phyloP scores from a whole-genome alignment of 2,329 filamentous ascomycete genomes.

The Diaporthe eres region DNA sequence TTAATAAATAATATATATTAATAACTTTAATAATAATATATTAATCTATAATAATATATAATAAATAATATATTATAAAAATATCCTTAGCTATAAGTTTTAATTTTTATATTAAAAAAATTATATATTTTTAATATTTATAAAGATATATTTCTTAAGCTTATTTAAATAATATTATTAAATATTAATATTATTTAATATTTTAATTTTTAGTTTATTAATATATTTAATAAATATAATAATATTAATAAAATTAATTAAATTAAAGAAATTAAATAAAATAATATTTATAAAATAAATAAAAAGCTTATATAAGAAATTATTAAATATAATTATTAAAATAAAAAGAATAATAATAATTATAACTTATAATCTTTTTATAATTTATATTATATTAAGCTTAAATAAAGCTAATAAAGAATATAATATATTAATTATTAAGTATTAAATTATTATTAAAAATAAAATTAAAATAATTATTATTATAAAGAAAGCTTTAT shows the following conservation, averaged over 20 bases:
- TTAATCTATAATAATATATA: background rate
- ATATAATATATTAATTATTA: constrained; percentile 1
- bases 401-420: background rate
- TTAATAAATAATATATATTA: background rate
- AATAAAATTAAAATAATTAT: background rate
- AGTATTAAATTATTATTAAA: background rate
- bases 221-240: background rate
- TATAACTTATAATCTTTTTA: background rate
- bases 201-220: background rate
- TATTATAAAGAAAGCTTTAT: too few relatives aligned
- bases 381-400: background rate
- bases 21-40: background rate
- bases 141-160: background rate
- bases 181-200: background rate
- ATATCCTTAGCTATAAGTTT: background rate
- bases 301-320: background rate
- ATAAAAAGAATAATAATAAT: background rate
- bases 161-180: background rate
- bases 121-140: background rate
- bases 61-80: background rate
- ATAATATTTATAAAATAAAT: background rate
- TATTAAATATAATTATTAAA: background rate
- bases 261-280: too few relatives aligned
- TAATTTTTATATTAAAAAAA: background rate
- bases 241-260: background rate